These are phyloP conservation scores for Leucaena leucocephala DNA, from an alignment of 306 rosid species.

Conservation along the genomic window DNA sequence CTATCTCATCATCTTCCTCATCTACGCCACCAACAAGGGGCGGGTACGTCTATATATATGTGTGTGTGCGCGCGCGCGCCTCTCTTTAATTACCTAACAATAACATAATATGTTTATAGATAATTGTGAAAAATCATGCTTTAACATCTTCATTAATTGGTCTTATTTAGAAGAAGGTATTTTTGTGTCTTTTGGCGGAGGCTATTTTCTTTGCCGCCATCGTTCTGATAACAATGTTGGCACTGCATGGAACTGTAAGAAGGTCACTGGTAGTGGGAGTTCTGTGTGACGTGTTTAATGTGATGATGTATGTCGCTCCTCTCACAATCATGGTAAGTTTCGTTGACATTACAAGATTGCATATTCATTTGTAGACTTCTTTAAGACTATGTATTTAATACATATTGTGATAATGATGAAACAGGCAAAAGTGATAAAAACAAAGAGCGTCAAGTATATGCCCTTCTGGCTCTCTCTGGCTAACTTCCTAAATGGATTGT, in stretches of 20 bases:
- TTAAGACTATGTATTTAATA: too few species aligned
- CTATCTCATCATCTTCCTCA: constrained; percentile 51
- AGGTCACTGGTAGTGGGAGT: constrained; percentile 72
- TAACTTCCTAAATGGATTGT: constrained; percentile 63
- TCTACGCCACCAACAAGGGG: constrained; percentile 45
- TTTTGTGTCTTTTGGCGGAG: constrained; percentile 21
- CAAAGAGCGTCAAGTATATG: constrained; percentile 79
- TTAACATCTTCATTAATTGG: background rate
- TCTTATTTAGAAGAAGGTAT: constrained; percentile 46
- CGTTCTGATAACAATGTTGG: constrained; percentile 43
- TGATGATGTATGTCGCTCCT: constrained; percentile 72
- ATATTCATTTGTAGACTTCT: background rate
- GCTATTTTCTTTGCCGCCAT: constrained; percentile 44
- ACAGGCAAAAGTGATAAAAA: constrained; percentile 64
- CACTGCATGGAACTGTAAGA: constrained; percentile 37
- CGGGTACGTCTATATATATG: constrained; percentile 37
- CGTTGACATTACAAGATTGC: too few species aligned
- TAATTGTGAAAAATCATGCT: too few species aligned
- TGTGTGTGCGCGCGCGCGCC: too few species aligned
- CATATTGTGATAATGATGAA: too few species aligned
- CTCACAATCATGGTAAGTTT: constrained; percentile 62
- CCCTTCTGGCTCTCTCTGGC: constrained; percentile 73
- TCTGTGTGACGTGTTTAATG: constrained; percentile 37
- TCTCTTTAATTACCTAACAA: too few species aligned
- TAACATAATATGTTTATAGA: too few species aligned